A percentile compares a stretch with the other conserved stretches of the same genome.
Evolutionary conservation across 495 filamentous ascomycete species (phyloP).

Genomic region (Talaromyces proteolyticus): DNA sequence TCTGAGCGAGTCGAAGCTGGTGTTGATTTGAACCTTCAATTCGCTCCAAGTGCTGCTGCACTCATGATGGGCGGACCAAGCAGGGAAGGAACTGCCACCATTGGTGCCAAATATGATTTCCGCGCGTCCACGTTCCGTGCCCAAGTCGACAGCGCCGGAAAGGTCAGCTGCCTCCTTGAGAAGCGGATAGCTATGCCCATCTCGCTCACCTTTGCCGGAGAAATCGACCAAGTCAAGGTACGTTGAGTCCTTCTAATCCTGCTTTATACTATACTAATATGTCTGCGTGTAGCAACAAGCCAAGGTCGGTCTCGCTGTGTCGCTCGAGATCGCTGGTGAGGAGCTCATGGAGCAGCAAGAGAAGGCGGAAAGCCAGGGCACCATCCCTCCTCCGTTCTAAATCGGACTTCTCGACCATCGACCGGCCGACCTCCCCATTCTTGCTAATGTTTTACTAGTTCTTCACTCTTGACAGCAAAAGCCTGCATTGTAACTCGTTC

Average conservation of each 20-base stretch:
- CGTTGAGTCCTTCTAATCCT: constrained; percentile 19
- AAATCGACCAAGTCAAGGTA: constrained; percentile 96
- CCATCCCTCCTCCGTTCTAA: constrained; percentile 51
- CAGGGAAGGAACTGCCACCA: constrained; percentile 82
- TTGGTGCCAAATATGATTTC: constrained; percentile 99
- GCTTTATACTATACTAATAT: not conserved
- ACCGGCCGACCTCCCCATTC: constrained; percentile 14
- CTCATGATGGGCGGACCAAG: constrained; percentile 64
- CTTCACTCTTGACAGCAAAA: constrained; percentile 25
- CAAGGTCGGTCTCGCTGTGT: constrained; percentile 91
- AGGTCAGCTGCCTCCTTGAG: constrained; percentile 87
- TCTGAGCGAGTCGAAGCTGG: constrained; percentile 96
- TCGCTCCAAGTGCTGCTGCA: constrained; percentile 56
- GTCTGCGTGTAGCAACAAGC: constrained; percentile 67
- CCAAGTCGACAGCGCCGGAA: constrained; percentile 91
- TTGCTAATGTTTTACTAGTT: constrained; percentile 43
- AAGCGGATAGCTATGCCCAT: constrained; percentile 90
- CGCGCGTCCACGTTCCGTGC: constrained; percentile 88
- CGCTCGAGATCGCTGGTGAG: constrained; percentile 83
- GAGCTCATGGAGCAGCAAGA: constrained; percentile 93
- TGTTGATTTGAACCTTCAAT: constrained; percentile 86
- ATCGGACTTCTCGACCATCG: constrained; percentile 12
- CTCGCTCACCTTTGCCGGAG: constrained; percentile 87
- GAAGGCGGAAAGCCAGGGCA: constrained; percentile 41
- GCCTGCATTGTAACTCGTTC: constrained; percentile 5